Evolutionary conservation across 345 rosid genomes (phyloP).

Genomic region (Populus tremula): DNA sequence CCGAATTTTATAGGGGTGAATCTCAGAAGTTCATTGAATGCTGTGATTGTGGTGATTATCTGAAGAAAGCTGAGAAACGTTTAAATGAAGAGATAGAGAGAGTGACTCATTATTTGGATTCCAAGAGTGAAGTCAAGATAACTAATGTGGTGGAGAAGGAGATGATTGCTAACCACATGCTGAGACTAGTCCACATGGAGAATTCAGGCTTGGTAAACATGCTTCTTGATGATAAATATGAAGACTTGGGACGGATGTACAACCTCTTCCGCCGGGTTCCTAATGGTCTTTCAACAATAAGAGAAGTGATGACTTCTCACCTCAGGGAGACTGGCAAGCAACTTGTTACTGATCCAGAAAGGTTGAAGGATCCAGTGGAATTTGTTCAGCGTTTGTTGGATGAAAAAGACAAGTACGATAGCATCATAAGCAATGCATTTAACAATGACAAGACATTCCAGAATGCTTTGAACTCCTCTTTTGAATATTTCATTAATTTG

Average conservation of each 20-base stretch:
- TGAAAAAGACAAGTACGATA: slow-evolving; percentile 84
- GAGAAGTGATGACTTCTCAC: slow-evolving; percentile 91
- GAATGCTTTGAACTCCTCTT: slow-evolving; percentile 89
- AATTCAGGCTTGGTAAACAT: slow-evolving; percentile 90
- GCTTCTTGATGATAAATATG: slow-evolving; percentile 90
- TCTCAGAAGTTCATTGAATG: slow-evolving; percentile 89
- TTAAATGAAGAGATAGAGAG: slow-evolving; percentile 94
- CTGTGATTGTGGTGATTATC: slow-evolving; percentile 92
- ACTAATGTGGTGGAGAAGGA: slow-evolving; percentile 94
- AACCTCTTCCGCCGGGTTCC: slow-evolving; percentile 77
- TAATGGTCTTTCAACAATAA: slow-evolving; percentile 63
- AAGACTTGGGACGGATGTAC: slow-evolving; percentile 91
- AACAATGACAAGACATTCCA: slow-evolving; percentile 90
- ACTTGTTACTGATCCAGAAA: slow-evolving; percentile 88
- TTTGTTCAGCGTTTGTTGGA: slow-evolving; percentile 93
- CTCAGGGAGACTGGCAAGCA: slow-evolving; percentile 94
- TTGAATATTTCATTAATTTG: slow-evolving; percentile 87
- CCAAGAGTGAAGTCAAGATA: slow-evolving; percentile 83
- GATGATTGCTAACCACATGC: slow-evolving; percentile 99
- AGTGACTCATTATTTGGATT: slow-evolving; percentile 86
- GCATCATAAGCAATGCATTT: slow-evolving; percentile 64
- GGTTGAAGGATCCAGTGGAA: slow-evolving; percentile 88
- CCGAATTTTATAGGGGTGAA: slow-evolving; percentile 85
- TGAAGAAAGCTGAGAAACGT: slow-evolving; percentile 90
- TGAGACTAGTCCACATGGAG: slow-evolving; percentile 95